Base-by-base conservation (phyloP, 2,329 filamentous ascomycete species). In the Magnaporthiopsis poae region DNA sequence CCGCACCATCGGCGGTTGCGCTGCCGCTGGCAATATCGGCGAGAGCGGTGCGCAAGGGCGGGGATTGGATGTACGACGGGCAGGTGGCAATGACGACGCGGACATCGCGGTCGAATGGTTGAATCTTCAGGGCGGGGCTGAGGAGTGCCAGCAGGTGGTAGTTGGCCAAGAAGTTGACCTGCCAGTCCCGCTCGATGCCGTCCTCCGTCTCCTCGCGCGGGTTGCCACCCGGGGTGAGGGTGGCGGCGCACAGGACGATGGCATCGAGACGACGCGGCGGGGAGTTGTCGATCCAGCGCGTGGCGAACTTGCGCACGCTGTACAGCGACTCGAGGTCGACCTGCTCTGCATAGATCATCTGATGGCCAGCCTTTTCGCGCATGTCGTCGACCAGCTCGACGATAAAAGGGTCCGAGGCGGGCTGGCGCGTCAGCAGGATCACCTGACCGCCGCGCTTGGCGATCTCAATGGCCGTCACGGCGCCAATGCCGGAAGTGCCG, bases 201-300 rank as follows among this genome's bases (percentile, higher is more conserved):
- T 97, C 92, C 7, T 82, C 78, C 0, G 92, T 96, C 70, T 85
- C 59, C 31, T 77, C 79, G 35, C 85, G 80, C 69, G 81, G 78
- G 5, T 84, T 82, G 1, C 88, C 90, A 13, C 84, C 84, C 2
- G 91, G 88, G 5, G 89, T 91, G 70, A 92, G 80, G 0, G 89
- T 90, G 60, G 90, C 90, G 12, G 89, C 95, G 76, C 92, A 96
- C 25, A 99, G 83, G 27, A 99, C 85, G 62, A 99, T 81, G 87
- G 94, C 93, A 76, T 99, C 95, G 8, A 99, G 80, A 63, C 96
- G 84, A 67, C 96, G 84, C 11, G 93, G 91, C 2, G 95, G 94
- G 29, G 90, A 86, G 76, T 97, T 98, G 77, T 99, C 94, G 70
- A 99, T 92, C 94, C 96, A 99, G 80, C 92, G 94, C 0, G 95